Base-by-base conservation (phyloP, 768 basidiomycete species). In the Lactarius indigo region DNA sequence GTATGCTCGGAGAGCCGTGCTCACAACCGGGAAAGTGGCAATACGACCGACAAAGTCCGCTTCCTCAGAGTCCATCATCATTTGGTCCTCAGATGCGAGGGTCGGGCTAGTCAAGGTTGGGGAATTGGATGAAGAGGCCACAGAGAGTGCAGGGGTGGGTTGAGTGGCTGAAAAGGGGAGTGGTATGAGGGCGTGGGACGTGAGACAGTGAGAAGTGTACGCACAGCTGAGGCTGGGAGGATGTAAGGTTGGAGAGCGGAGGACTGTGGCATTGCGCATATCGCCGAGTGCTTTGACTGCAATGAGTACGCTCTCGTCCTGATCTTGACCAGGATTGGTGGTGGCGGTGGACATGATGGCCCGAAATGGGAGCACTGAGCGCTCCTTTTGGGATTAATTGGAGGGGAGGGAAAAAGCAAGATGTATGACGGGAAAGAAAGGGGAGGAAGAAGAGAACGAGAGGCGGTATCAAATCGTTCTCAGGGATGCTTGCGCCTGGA, bases 241-340 rank as follows among this genome's bases (percentile, higher is more conserved):
- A 30, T 57, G 60, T 28, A 47, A 52, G 28, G 39, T 31, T 2
- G 62, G 60, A 9, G 63, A 33, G 6, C 52, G 65, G 30, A 62
- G 56, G 13, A 39, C 56, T 9, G 61, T 7, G 3, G 58, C n/a
- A 44, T 57, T 64, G 63, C 88, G 82, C 92, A 93, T 92, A 72
- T 90, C 88, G 31, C 83, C 91, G 18, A 94, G 81, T 0, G 91
- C 92, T 42, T 83, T 78, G 15, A 91, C 86, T 26, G 92, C 92
- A 73, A 92, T 93, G 60, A 86, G 83, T 0, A 92, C 90, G 71
- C 85, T 87, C 76, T 91, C 91, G 69, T 91, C 90, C 64, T 89
- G 83, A 72, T 81, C 79, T 59, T 82, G 81, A 3, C 39, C 58
- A 15, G 17, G 31, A 15, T 35, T 35, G 12, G 35, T 35, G 35